Base-by-base conservation (phyloP, 2,329 filamentous ascomycete species). In the Stromatinia cepivora region DNA sequence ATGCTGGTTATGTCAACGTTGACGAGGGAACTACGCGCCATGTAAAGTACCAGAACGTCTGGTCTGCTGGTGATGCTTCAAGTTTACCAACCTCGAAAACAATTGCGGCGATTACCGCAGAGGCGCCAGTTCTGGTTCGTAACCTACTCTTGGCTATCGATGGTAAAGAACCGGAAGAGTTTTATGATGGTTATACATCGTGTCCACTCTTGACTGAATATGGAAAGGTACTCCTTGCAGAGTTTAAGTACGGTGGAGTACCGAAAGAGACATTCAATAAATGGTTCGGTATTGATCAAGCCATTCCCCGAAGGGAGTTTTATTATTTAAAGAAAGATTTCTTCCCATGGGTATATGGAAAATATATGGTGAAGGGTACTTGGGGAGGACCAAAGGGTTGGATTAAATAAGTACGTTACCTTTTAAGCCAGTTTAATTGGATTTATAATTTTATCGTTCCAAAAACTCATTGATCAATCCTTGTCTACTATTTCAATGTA, bases 311-410 rank as follows among this genome's bases (percentile, higher is more conserved):
- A 4, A 82, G 83, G 4, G 80, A 83, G 0, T 90, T 90, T 75
- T 90, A 87, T 72, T 80, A 88, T 73, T 73, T 90, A 57, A 90
- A 90, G 81, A 89, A 87, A 79, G 84, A 89, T 75, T 90, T 90
- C 74, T 90, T 90, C 78, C 87, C 87, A 0, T 89, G 87, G 87
- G 87, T 90, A 3, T 89, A 89, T 78, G 83, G 82, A 66, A 83
- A 85, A 50, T 82, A 81, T 50, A 84, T 88, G 83, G 82, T 89
- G 9, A 88, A 87, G 79, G 87, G 87, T 8, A 85, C 81, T 10
- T 89, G 87, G 87, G 86, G 81, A 31, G 87, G 87, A 17, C 67
- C 89, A 0, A 77, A 80, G 11, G 92, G 97, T 28, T 67, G 53
- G 64, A 58, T 67, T 10, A 67, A 13, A 25, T 67, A 39, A 46